phyloP scores from a whole-genome alignment of 805 yeast genomes.

The Lipomyces starkeyi region DNA sequence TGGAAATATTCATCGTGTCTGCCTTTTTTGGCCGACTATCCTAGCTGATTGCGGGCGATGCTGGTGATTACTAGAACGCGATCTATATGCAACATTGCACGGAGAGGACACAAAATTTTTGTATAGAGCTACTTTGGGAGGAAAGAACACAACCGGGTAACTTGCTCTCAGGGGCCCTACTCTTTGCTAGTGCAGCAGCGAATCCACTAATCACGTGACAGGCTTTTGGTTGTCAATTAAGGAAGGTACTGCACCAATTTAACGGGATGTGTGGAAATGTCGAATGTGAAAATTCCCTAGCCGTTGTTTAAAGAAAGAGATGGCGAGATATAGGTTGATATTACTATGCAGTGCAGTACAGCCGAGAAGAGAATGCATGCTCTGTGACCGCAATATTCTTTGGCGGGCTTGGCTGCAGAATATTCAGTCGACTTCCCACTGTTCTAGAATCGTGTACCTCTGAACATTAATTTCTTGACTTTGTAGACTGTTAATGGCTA shows the following conservation, averaged over 20 bases:
- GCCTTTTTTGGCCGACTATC: neutral
- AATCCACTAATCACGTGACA: neutral
- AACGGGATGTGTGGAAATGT: neutral
- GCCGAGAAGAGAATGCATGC: too few species aligned
- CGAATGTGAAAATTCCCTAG: neutral
- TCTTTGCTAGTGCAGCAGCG: too few species aligned
- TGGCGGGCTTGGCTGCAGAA: too few species aligned
- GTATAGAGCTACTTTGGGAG: neutral
- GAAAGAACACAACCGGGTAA: neutral
- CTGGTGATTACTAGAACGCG: neutral
- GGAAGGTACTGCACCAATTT: neutral
- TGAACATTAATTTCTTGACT: too few species aligned
- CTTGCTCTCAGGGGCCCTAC: too few species aligned
- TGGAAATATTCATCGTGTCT: constrained; percentile 83
- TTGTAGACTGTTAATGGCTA: too few species aligned
- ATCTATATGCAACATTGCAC: neutral
- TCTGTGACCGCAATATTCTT: too few species aligned
- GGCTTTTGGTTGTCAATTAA: neutral
- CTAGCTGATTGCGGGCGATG: neutral
- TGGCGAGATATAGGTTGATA: neutral
- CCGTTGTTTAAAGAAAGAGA: neutral
- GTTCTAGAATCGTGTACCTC: too few species aligned
- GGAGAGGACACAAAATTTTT: neutral
- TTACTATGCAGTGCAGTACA: too few species aligned
- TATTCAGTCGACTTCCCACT: too few species aligned